These are phyloP conservation scores for Metschnikowia sp. DNA, from an alignment of 805 yeast species.

Conservation along the genomic window DNA sequence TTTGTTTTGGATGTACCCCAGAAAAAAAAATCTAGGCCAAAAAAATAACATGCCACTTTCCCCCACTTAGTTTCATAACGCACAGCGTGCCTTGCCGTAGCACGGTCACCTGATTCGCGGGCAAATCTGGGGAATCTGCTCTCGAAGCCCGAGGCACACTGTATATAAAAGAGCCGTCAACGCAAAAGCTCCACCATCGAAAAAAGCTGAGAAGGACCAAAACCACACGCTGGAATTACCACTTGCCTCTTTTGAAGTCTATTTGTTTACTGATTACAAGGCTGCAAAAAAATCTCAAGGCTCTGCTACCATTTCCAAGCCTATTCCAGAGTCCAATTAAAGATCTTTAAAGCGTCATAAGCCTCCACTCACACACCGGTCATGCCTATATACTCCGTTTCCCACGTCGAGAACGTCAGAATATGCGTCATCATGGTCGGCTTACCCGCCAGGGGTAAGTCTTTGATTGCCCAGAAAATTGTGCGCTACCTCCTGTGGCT, in stretches of 20 bases:
- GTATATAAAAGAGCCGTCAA: slow-evolving; percentile 4
- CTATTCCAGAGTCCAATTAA: too few species aligned
- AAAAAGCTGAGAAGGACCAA: neutral
- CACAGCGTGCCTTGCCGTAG: too few species aligned
- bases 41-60: too few species aligned
- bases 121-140: slow-evolving; percentile 11
- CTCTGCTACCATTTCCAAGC: too few species aligned
- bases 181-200: slow-evolving; percentile 7
- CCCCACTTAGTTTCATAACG: too few species aligned
- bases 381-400: slow-evolving; percentile 57
- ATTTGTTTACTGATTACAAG: too few species aligned
- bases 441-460: slow-evolving; percentile 87
- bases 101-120: slow-evolving; percentile 6
- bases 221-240: neutral
- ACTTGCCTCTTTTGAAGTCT: too few species aligned
- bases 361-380: neutral
- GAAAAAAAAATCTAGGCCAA: too few species aligned
- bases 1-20: too few species aligned
- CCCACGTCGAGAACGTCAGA: slow-evolving; percentile 66
- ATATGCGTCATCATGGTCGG: slow-evolving; percentile 90
- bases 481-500: slow-evolving; percentile 92
- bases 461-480: slow-evolving; percentile 90
- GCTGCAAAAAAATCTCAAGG: too few species aligned
- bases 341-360: neutral
- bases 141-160: neutral